These are phyloP conservation scores for Helenozyma rhizophorensis DNA, from an alignment of 805 yeast species.

Conservation along the genomic window DNA sequence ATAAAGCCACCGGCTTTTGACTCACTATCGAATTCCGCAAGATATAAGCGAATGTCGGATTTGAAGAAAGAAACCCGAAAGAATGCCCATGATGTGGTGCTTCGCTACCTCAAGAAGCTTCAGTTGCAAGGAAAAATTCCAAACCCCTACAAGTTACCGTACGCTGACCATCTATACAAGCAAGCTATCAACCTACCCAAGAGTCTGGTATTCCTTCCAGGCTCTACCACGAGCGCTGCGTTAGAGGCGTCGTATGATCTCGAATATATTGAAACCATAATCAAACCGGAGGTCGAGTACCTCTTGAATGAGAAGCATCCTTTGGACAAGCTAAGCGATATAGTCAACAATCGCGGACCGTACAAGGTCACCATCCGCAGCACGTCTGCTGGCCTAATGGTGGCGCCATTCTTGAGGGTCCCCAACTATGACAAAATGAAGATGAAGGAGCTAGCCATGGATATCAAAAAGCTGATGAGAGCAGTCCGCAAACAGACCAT, in stretches of 20 bases:
- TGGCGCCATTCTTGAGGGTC: constrained; percentile 23
- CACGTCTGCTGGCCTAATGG: constrained; percentile 30
- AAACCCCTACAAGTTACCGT: constrained; percentile 29
- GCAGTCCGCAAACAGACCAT: constrained; percentile 19
- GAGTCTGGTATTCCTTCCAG: constrained; percentile 15
- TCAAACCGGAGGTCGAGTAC: constrained; percentile 31
- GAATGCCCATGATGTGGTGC: constrained; percentile 17
- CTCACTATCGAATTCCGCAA: constrained; percentile 6
- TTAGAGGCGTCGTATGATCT: constrained; percentile 28
- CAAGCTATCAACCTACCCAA: constrained; percentile 10
- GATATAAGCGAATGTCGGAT: constrained; percentile 12
- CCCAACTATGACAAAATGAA: constrained; percentile 19
- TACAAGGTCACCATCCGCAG: constrained; percentile 24
- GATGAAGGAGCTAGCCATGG: constrained; percentile 28
- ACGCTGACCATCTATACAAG: constrained; percentile 9
- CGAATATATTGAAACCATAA: constrained; percentile 26
- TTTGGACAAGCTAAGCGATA: constrained; percentile 15
- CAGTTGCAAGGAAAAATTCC: constrained; percentile 26
- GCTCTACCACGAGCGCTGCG: constrained; percentile 19
- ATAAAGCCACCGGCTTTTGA: no score
- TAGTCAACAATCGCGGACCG: constrained; percentile 34
- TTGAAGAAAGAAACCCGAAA: constrained; percentile 11
- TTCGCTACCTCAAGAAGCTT: constrained; percentile 24
- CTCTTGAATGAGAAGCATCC: constrained; percentile 26
- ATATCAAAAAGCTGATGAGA: constrained; percentile 26